Evolutionary conservation across 1,284 basidiomycete genomes (phyloP).

Genomic region (Naganishia albida): DNA sequence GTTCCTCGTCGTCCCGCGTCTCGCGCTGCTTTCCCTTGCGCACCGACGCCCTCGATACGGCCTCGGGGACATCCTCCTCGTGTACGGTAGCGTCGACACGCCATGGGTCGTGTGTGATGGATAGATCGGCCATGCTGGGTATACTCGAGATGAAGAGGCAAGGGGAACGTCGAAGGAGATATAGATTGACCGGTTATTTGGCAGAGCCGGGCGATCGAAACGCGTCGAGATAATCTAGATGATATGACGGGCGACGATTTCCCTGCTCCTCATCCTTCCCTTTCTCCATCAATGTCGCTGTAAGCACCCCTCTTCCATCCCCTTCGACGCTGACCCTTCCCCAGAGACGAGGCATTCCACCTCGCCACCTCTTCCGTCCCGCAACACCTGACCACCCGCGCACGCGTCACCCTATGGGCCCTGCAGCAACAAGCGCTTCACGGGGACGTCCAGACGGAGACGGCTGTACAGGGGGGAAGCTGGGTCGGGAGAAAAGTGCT

Average conservation of each 20-base stretch:
- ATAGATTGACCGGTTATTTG: not conserved
- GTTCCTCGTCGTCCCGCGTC: not conserved
- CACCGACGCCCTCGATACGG: conserved; percentile 8
- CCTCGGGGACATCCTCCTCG: not conserved
- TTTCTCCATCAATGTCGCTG: not conserved
- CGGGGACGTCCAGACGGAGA: conserved; percentile 73
- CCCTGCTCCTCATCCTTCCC: too few relatives aligned
- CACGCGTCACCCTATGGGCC: conserved; percentile 4
- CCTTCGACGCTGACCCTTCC: not conserved
- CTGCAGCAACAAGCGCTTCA: conserved; percentile 67
- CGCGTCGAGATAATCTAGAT: not conserved
- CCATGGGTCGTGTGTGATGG: conserved; percentile 12
- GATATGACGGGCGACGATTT: too few relatives aligned
- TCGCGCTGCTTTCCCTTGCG: not conserved
- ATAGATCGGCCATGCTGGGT: not conserved
- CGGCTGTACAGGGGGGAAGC: not conserved
- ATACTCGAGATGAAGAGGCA: not conserved
- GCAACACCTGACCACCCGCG: conserved; percentile 3
- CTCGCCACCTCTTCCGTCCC: conserved; percentile 3
- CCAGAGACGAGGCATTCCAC: conserved; percentile 12
- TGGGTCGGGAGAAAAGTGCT: conserved; percentile 71
- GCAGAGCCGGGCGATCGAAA: not conserved
- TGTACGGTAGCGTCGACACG: not conserved
- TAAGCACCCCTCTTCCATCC: not conserved
- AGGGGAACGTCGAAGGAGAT: not conserved